Conservation (phyloP, 139 green algal species). For the Tetradesmus lagerheimii region DNA sequence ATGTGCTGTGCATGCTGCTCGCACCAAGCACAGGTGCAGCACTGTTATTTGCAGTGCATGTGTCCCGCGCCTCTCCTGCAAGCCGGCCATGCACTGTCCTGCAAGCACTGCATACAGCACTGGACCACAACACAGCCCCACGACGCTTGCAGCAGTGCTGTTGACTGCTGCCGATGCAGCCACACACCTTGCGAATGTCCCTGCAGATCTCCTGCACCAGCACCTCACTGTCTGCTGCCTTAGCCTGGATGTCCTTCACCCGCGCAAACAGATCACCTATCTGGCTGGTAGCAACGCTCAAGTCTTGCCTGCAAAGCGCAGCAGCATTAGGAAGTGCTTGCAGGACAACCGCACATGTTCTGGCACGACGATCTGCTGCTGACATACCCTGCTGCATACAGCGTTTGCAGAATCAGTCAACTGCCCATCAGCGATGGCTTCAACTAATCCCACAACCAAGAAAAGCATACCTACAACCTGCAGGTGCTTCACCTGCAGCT, state of each 20-base stretch:
- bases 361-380: neutral
- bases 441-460: neutral
- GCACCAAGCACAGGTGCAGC: neutral
- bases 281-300: slow-evolving; percentile 72
- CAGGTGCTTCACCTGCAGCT: neutral
- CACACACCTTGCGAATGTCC: slow-evolving; percentile 48
- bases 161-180: neutral
- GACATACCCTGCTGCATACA: neutral
- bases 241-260: slow-evolving; percentile 91
- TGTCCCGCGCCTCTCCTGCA: slow-evolving; percentile 1
- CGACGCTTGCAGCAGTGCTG: neutral
- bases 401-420: no score
- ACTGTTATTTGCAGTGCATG: neutral
- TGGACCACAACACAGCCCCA: neutral
- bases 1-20: no score
- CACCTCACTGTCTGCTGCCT: slow-evolving; percentile 91
- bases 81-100: neutral
- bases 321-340: neutral
- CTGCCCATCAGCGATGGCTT: neutral
- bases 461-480: neutral
- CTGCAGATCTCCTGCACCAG: slow-evolving; percentile 98
- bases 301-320: slow-evolving; percentile 73
- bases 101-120: neutral
- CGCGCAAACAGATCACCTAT: slow-evolving; percentile 86
- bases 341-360: neutral